Evolutionary conservation across 2,329 filamentous ascomycete species (phyloP), one percentile per base, ranked within the genome.

Genomic region (Xenoacremonium recifei): DNA sequence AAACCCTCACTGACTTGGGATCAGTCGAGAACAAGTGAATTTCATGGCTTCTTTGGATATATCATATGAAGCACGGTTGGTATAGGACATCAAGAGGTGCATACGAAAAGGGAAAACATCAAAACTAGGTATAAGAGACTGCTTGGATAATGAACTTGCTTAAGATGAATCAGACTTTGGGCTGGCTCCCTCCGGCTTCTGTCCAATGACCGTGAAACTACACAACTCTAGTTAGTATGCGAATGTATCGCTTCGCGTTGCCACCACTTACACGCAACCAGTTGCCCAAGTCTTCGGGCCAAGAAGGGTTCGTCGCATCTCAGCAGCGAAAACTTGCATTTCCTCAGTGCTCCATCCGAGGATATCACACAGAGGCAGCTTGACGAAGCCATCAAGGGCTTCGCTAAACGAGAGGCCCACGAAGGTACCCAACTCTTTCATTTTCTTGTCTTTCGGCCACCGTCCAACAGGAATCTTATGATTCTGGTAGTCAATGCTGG

Each of bases 371-470:
- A 56, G 25, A 3, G 53, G 54, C 18, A 56, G 16, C 34, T 56
- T 56, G 4, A 56, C 31, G 4, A 53, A 56, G 2, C 54, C 51
- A 16, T 57, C 54, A 0, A 56, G 19, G 0, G 53, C 54, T 15
- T 57, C 53, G 11, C 53, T 57, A 3, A 56, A 57, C 1, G 49
- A 51, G 2, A 56, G 34, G 0, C 45, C 40, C 3, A 57, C 51
- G 4, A 57, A 56, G 2, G 51, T 45, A 1, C 54, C 53, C 1
- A 56, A 29, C 4, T 57, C 51, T 13, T 57, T 56, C 20, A 51
- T 32, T 20, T 51, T 50, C n/a, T 43, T 51, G 3, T 57, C 51
- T 20, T 20, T 51, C 0, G 54, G 54, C 54, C 54, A 56, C 1
- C 30, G 36, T 1, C 54, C 51, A n/a, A 56, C 17, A 0, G 54